Evolutionary conservation across 1,284 basidiomycete genomes (phyloP), one percentile per base, ranked within the genome.

Genomic region (Agaricales sp.): DNA sequence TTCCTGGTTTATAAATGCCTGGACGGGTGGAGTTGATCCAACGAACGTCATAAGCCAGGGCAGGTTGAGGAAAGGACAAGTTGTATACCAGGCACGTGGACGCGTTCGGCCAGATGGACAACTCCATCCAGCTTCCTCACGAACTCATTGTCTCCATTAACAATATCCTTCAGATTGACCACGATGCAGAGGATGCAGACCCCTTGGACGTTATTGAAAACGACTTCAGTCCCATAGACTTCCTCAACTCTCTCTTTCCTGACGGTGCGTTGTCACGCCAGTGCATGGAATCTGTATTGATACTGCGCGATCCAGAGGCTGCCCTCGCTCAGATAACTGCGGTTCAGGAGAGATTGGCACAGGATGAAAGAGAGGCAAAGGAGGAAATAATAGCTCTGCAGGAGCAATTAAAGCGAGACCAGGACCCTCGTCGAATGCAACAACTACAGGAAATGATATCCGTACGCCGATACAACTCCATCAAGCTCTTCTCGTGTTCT

Each of bases 371-470:
- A 20, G 70, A 75, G 47, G 65, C 91, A n/a, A 77, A 82, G 57
- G 67, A 70, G n/a, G 87, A 93, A 67, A 82, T 95, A 37, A 72
- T 80, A 47, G 59, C 64, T 6, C 70, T 95, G 50, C 78, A 83
- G 52, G 68, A 66, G 25, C 80, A 89, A 59, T 65, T 95, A 48
- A 72, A 74, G 54, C 69, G 67, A 13, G 85, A 88, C 58, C 91
- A 94, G 63, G 87, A 92, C 63, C 87, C 88, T 18, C 77, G 78
- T 48, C 75, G 81, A 55, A 92, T 95, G 87, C 82, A 87, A 49
- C 69, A 82, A 45, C 91, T 95, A 49, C 92, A 97, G 63, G 86
- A 88, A 62, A 90, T 94, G 77, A 95, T 96, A 51, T 92, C 86
- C 19, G 92, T 95, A 57, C 55, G 71, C 57, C 46, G 19, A 37